A percentile compares a stretch with the other conserved stretches of the same genome.
Conservation (phyloP, 2,329 filamentous ascomycete genomes). For the Cercospora sp. region DNA sequence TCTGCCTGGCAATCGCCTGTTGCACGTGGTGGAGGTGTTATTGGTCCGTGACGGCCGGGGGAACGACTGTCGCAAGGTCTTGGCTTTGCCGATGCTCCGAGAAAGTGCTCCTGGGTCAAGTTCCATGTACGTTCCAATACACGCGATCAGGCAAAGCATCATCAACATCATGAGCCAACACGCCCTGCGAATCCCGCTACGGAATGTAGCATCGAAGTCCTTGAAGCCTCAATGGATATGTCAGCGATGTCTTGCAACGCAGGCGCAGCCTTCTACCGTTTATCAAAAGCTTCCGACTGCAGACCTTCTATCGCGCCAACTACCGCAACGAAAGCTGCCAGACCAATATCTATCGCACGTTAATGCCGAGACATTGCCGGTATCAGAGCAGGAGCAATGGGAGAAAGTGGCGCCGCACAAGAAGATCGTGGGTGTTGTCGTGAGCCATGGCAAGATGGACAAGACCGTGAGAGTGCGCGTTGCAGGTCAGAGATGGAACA, state of each 20-base stretch:
- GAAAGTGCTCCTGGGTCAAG: constrained; percentile 7
- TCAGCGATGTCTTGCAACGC: constrained; percentile 36
- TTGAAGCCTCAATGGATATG: constrained; percentile 34
- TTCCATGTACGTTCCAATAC: not conserved
- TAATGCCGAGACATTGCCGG: constrained; percentile 19
- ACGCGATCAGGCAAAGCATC: not conserved
- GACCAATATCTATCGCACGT: constrained; percentile 12
- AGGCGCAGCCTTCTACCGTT: constrained; percentile 21
- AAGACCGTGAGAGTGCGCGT: constrained; percentile 78
- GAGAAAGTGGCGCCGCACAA: constrained; percentile 29
- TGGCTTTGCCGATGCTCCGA: constrained; percentile 1
- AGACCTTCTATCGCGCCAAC: constrained; percentile 13
- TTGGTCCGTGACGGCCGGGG: not conserved
- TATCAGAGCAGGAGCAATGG: constrained; percentile 32
- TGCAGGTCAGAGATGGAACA: constrained; percentile 70
- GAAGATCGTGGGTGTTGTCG: constrained; percentile 62
- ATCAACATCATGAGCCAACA: constrained; percentile 28
- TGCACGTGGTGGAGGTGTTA: not conserved
- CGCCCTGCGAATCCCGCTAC: constrained; percentile 30
- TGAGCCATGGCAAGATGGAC: constrained; percentile 74
- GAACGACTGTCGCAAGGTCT: not conserved
- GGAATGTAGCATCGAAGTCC: constrained; percentile 25
- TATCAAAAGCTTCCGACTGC: constrained; percentile 10
- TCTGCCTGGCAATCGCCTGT: not conserved
- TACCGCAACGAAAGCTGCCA: constrained; percentile 13